Base-by-base conservation (phyloP, 441 rosid genomes). In the Jatropha podagrica region DNA sequence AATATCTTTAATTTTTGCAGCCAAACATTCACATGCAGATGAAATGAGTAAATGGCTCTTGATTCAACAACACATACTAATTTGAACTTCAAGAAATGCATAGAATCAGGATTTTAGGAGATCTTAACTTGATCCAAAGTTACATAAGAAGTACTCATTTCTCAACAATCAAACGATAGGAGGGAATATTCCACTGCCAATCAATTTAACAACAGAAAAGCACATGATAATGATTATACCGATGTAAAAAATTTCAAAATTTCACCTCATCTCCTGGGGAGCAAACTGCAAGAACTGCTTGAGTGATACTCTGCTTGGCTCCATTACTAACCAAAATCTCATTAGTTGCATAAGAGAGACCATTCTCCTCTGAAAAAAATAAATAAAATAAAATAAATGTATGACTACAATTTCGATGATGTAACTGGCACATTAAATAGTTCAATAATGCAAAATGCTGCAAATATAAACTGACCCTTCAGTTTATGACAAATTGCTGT, bases 281-380 rank as follows among this genome's bases (percentile, higher is more conserved):
- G 79, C 97, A 96, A 79, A 94, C 95, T 2, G 99, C 98, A 79
- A 91, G 85, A 18, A 88, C 87, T 20, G 97, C 98, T 85, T 96
- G 98, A 68, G 85, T 69, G 65, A 83, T 76, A 77, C 96, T 75
- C 85, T 96, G 99, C 82, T 96, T 96, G 71, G 99, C 99, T 76
- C 97, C 97, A 84, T 96, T 96, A 77, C 98, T 96, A 69, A 96
- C 98, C 76, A 94, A 75, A 76, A 96, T 85, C 82, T 96, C 92
- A 79, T 96, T 90, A 15, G 97, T 95, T 1, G 87, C 76, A 82
- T 96, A 96, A 48, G 90, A 66, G 68, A 94, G 63, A 68, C 97
- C 97, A 77, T 94, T 96, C 82, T 96, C 99, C 89, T 91, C 98
- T 94, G 77, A 41, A 48, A 58, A 61, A 79, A 64, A 69, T 49